Conservation (phyloP, 805 yeast species). For the Torulaspora delbrueckii region DNA sequence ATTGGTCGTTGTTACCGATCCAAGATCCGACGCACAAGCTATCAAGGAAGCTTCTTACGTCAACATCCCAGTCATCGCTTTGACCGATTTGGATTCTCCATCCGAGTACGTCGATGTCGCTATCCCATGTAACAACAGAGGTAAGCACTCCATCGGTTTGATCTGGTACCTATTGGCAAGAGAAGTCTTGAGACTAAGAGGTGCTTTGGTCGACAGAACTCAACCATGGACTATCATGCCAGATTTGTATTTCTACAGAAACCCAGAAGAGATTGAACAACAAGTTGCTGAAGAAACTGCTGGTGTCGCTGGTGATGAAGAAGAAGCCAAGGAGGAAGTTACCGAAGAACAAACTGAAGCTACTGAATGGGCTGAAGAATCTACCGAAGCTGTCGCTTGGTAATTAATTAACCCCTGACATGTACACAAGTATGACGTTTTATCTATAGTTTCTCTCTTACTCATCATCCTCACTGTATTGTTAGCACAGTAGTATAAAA, state of each 20-base stretch:
- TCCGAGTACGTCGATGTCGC: slow-evolving; percentile 99
- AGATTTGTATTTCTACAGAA: slow-evolving; percentile 99
- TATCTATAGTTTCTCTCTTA: slow-evolving; percentile 18
- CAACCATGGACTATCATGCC: slow-evolving; percentile 99
- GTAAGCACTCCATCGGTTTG: slow-evolving; percentile 99
- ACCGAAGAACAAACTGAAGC: slow-evolving; percentile 60
- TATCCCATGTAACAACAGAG: slow-evolving; percentile 99
- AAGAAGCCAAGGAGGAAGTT: slow-evolving; percentile 77
- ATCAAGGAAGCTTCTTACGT: slow-evolving; percentile 99
- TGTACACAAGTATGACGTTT: slow-evolving; percentile 18
- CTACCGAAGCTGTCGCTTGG: slow-evolving; percentile 35
- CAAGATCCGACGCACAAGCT: slow-evolving; percentile 99
- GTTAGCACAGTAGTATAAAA: slow-evolving; percentile 19
- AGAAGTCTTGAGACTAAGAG: slow-evolving; percentile 99
- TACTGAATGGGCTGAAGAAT: slow-evolving; percentile 57
- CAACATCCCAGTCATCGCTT: slow-evolving; percentile 99
- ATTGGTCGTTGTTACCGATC: slow-evolving; percentile 97
- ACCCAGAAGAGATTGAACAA: slow-evolving; percentile 97
- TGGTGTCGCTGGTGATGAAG: slow-evolving; percentile 64
- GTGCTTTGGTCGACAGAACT: slow-evolving; percentile 92
- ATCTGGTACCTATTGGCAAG: slow-evolving; percentile 99
- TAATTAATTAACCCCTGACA: slow-evolving; percentile 16
- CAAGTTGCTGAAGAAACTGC: slow-evolving; percentile 62
- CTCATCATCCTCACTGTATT: slow-evolving; percentile 18
- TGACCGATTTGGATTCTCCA: slow-evolving; percentile 98